phyloP scores from a whole-genome alignment of 176 grass and related monocot species.

The Triticum timopheevii region DNA sequence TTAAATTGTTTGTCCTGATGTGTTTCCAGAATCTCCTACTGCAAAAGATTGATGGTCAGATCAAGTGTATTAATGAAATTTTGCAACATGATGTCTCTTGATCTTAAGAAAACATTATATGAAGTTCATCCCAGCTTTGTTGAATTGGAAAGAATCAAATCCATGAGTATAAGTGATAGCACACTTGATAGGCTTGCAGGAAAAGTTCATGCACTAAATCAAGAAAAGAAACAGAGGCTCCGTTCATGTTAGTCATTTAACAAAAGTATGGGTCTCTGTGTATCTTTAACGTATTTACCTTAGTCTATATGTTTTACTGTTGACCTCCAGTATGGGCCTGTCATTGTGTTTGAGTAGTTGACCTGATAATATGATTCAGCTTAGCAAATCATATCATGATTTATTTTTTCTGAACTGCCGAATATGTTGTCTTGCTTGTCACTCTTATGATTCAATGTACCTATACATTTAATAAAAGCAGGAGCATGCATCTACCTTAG shows the following conservation, averaged over 20 bases:
- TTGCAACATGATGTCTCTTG: constrained; percentile 66
- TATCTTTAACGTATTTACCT: no score
- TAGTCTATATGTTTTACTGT: no score
- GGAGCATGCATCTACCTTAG: no score
- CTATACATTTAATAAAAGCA: no score
- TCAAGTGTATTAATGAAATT: constrained; percentile 60
- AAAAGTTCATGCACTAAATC: no score
- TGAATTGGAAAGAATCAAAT: constrained; percentile 35
- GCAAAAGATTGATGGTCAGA: constrained; percentile 57
- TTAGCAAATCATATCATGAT: constrained; percentile 3
- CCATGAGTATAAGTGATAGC: no score
- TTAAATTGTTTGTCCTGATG: constrained; percentile 10
- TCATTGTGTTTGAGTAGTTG: not conserved
- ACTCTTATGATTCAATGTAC: no score
- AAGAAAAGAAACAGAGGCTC: no score
- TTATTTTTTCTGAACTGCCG: not conserved
- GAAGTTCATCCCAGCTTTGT: constrained; percentile 74
- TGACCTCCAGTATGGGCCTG: no score
- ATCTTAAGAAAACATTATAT: constrained; percentile 53
- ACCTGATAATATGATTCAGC: not conserved
- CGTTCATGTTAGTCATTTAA: not conserved
- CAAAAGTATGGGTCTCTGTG: no score
- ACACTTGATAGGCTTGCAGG: no score
- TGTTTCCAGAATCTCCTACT: constrained; percentile 62
- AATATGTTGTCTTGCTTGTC: not conserved